phyloP scores from a whole-genome alignment of 2,329 filamentous ascomycete species.

The Lachnellula subtilissima region DNA sequence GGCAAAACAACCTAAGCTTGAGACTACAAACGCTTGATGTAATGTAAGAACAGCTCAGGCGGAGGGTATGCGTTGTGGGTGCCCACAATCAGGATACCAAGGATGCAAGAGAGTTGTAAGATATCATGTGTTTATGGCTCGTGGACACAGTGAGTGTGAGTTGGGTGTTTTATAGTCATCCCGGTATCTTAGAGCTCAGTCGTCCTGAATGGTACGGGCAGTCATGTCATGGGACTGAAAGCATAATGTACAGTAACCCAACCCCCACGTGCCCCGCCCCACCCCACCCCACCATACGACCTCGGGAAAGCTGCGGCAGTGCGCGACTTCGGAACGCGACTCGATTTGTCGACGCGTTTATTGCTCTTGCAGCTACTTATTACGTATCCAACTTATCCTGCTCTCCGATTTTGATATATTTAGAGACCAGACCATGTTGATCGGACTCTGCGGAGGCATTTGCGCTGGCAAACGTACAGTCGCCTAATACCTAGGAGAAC shows the following conservation, averaged over 20 bases:
- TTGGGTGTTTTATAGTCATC: not conserved
- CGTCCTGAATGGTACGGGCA: not conserved
- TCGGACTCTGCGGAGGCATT: slow-evolving; percentile 77
- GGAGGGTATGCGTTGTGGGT: no score
- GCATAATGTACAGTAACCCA: not conserved
- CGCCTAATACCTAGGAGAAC: slow-evolving; percentile 77
- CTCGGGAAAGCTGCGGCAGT: no score
- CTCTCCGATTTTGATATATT: no score
- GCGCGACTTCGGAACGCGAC: not conserved
- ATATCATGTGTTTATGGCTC: not conserved
- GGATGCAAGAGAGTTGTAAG: no score
- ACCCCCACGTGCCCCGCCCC: not conserved
- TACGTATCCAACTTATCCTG: no score
- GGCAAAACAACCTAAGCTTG: no score
- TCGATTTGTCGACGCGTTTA: not conserved
- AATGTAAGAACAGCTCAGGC: no score
- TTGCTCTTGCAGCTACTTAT: no score
- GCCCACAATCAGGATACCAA: no score
- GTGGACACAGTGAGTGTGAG: slow-evolving; percentile 2
- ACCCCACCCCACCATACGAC: not conserved
- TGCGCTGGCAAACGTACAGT: slow-evolving; percentile 91
- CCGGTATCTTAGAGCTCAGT: not conserved
- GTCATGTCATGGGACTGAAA: not conserved
- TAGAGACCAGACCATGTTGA: slow-evolving; percentile 56
- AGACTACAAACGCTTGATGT: no score